Conservation (phyloP, 495 filamentous ascomycete species). For the Cryomyces minteri region DNA sequence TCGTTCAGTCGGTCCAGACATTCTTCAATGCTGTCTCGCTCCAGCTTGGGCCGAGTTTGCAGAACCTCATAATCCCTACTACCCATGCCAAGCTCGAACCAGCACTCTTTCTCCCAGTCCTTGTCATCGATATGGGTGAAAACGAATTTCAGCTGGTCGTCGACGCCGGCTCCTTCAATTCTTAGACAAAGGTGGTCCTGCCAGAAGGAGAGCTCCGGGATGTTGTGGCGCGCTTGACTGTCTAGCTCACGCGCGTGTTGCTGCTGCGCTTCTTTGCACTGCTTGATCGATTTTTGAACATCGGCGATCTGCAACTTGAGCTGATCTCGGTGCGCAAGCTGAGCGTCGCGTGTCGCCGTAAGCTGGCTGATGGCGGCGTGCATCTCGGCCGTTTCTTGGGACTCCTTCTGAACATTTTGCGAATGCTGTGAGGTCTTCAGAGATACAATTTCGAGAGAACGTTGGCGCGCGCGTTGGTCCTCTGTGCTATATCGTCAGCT, state of each 20-base stretch:
- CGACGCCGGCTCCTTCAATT: conserved; percentile 74
- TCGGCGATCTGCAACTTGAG: conserved; percentile 63
- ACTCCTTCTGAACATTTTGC: conserved; percentile 66
- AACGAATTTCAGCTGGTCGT: conserved; percentile 77
- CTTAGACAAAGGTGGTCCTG: conserved; percentile 71
- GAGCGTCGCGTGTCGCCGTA: conserved; percentile 54
- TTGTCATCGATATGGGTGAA: conserved; percentile 77
- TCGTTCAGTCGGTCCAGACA: conserved; percentile 67
- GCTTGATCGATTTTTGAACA: conserved; percentile 48
- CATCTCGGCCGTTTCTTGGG: conserved; percentile 75
- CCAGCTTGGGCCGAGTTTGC: conserved; percentile 55
- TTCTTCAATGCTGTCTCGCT: conserved; percentile 49
- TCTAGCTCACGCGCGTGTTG: conserved; percentile 48
- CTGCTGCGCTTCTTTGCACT: conserved; percentile 41
- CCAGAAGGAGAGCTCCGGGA: conserved; percentile 91
- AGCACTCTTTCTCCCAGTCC: conserved; percentile 77
- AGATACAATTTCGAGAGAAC: conserved; percentile 67
- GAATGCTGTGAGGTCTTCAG: conserved; percentile 59
- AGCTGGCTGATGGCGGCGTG: conserved; percentile 61
- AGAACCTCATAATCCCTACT: conserved; percentile 70
- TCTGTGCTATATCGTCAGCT: conserved; percentile 29
- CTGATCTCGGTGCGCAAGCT: conserved; percentile 49
- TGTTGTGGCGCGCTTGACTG: conserved; percentile 64
- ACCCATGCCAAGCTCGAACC: conserved; percentile 76
- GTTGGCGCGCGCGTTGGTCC: conserved; percentile 74